Base-by-base conservation (phyloP, 495 filamentous ascomycete genomes). In the Oleoguttula mirabilis region DNA sequence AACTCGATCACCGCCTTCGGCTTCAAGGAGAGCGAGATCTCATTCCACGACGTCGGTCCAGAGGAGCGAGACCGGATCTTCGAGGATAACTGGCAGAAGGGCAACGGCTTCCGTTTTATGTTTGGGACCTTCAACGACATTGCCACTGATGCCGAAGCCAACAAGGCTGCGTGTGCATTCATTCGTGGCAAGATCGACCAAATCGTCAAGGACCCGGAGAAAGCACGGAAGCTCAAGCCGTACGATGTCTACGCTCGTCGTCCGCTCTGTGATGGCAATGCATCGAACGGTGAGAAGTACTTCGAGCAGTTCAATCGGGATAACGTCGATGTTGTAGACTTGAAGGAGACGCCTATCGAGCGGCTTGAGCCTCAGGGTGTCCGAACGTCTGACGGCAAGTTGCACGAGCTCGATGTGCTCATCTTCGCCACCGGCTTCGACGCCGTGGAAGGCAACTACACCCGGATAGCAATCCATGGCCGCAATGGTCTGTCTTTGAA, bases 351-450 rank as follows among this genome's bases (percentile, higher is more conserved):
- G 11, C 45, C 52, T 8, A 46, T 54, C 20, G 19, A 32, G 21
- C 16, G 16, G 12, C 14, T 50, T 27, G 33, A 36, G 20, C 21
- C 16, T 4, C 27, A 35, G n/a, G 51, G 46, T 3, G 40, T 54
- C 14, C 22, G 14, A 15, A 37, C 41, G 3, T 28, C 33, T 11
- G 43, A 49, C 15, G 38, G 33, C n/a, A 30, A 17, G 10, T 3
- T 37, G 1, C 38, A 47, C 25, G 51, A 45, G 15, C 51, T 50
- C 20, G 51, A 54, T 31, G 27, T 49, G 8, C 16, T 55, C 2
- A 47, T 55, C 21, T 50, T 36, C 34, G 51, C 51, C 6, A 55
- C 51, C 16, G 51, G 51, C 12, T 55, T 55, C 36, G 47, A 55
- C 30, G 43, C 43, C 21, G 46, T 39, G 3, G 30, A 21, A 7